These are phyloP conservation scores for Phaeosphaeriaceae sp. DNA, from an alignment of 2,329 filamentous ascomycete species.

Conservation along the genomic window DNA sequence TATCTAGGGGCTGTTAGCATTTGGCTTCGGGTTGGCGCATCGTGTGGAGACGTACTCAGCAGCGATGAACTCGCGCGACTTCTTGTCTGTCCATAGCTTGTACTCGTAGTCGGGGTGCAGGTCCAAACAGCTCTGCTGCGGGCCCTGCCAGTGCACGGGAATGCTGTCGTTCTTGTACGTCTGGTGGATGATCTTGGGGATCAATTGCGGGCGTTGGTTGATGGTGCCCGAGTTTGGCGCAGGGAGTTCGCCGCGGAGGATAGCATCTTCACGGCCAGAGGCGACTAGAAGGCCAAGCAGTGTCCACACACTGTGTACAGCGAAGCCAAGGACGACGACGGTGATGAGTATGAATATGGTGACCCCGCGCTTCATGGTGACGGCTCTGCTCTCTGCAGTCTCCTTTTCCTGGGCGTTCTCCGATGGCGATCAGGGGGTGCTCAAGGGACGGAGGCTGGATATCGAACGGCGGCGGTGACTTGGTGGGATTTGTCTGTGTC, in stretches of 20 bases:
- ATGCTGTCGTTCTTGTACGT: constrained; percentile 76
- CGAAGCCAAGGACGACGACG: constrained; percentile 67
- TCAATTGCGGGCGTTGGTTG: constrained; percentile 65
- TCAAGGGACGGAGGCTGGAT: neutral
- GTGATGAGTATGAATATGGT: constrained; percentile 71
- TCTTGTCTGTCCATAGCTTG: constrained; percentile 79
- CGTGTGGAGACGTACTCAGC: constrained; percentile 55
- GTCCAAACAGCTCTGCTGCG: constrained; percentile 71
- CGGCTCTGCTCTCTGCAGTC: constrained; percentile 15
- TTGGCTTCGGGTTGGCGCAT: neutral
- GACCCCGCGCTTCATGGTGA: constrained; percentile 66
- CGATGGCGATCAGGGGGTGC: constrained; percentile 9
- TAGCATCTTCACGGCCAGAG: constrained; percentile 71
- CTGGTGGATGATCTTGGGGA: constrained; percentile 80
- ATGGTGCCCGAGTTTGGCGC: constrained; percentile 68
- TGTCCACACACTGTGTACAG: constrained; percentile 73
- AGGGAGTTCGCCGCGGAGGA: constrained; percentile 70
- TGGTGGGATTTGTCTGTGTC: constrained; percentile 3
- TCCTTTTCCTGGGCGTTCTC: constrained; percentile 23
- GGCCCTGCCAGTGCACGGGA: constrained; percentile 69
- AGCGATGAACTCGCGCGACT: constrained; percentile 73
- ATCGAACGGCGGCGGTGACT: neutral
- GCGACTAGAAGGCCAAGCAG: constrained; percentile 73
- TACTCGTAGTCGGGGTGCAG: constrained; percentile 76
- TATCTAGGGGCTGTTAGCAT: constrained; percentile 55